These are phyloP conservation scores for Septoria petroselini DNA, from an alignment of 2,329 filamentous ascomycete species.

Conservation along the genomic window DNA sequence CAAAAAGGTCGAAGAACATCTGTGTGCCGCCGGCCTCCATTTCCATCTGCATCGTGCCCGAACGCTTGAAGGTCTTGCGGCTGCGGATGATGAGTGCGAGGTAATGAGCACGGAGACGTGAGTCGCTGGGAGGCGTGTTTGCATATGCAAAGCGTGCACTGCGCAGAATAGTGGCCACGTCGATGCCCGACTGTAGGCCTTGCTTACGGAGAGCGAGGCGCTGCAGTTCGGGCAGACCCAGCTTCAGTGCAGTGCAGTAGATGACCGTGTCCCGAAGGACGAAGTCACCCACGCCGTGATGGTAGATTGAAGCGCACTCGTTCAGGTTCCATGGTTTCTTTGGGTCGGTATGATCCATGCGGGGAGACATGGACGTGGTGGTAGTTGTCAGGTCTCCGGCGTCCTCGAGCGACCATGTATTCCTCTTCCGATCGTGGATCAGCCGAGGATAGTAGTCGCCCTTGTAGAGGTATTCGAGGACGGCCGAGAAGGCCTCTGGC, in stretches of 20 bases:
- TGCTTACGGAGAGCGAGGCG: slow-evolving; percentile 89
- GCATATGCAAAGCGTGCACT: slow-evolving; percentile 94
- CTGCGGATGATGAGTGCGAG: slow-evolving; percentile 95
- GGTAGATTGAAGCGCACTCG: slow-evolving; percentile 70
- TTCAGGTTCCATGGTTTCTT: slow-evolving; percentile 51
- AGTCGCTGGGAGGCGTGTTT: slow-evolving; percentile 90
- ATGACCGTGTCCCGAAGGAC: slow-evolving; percentile 89
- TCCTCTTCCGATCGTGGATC: slow-evolving; percentile 74
- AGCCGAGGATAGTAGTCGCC: slow-evolving; percentile 91
- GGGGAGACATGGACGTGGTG: slow-evolving; percentile 49
- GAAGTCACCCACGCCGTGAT: slow-evolving; percentile 68
- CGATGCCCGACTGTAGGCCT: slow-evolving; percentile 86
- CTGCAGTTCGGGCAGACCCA: slow-evolving; percentile 90
- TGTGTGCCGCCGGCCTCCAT: slow-evolving; percentile 86
- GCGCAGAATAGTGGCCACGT: slow-evolving; percentile 85
- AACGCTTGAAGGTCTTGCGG: slow-evolving; percentile 96
- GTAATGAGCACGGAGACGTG: slow-evolving; percentile 90
- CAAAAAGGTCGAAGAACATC: slow-evolving; percentile 97
- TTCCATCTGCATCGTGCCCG: slow-evolving; percentile 97
- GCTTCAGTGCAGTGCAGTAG: slow-evolving; percentile 89
- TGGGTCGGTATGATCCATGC: slow-evolving; percentile 44
- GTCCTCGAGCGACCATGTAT: slow-evolving; percentile 88
- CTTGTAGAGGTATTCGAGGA: slow-evolving; percentile 97
- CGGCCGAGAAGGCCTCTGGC: slow-evolving; percentile 86
- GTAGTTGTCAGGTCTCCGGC: slow-evolving; percentile 36